These are phyloP conservation scores for Sesbania bispinosa DNA, from an alignment of 306 rosid genomes.

Conservation along the genomic window DNA sequence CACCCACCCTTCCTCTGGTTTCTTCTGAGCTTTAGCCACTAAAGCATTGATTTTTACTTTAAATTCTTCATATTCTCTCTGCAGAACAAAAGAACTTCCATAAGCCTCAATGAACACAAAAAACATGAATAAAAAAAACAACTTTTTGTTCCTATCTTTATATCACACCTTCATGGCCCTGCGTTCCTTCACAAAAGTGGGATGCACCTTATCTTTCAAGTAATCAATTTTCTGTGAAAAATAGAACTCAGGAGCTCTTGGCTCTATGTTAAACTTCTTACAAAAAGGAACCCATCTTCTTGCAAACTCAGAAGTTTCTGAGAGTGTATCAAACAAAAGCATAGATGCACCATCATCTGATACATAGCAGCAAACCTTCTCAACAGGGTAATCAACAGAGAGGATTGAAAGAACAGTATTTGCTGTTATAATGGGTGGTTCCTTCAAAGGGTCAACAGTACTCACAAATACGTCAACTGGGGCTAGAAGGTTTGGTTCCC, in stretches of 20 bases:
- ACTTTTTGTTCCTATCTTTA: background rate
- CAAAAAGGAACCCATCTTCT: constrained; percentile 94
- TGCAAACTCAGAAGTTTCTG: constrained; percentile 95
- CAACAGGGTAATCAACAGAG: constrained; percentile 85
- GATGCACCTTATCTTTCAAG: constrained; percentile 72
- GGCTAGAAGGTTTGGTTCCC: constrained; percentile 36
- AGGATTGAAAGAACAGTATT: constrained; percentile 89
- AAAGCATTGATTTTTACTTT: constrained; percentile 79
- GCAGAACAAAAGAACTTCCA: no score
- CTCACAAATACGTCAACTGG: constrained; percentile 75
- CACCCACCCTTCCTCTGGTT: constrained; percentile 76
- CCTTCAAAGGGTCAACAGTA: constrained; percentile 90
- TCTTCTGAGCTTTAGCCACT: constrained; percentile 78
- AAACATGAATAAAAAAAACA: background rate
- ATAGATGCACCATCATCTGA: constrained; percentile 94
- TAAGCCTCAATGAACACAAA: no score
- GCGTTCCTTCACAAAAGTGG: constrained; percentile 83
- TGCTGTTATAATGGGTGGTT: constrained; percentile 88
- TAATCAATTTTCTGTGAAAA: constrained; percentile 76
- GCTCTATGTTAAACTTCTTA: constrained; percentile 73
- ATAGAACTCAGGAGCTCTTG: constrained; percentile 84
- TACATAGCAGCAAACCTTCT: constrained; percentile 74
- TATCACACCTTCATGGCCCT: constrained; percentile 67
- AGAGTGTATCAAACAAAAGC: constrained; percentile 76
- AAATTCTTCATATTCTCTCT: constrained; percentile 93